phyloP scores from a whole-genome alignment of 495 filamentous ascomycete species.

The Hypoxylon lenormandii region DNA sequence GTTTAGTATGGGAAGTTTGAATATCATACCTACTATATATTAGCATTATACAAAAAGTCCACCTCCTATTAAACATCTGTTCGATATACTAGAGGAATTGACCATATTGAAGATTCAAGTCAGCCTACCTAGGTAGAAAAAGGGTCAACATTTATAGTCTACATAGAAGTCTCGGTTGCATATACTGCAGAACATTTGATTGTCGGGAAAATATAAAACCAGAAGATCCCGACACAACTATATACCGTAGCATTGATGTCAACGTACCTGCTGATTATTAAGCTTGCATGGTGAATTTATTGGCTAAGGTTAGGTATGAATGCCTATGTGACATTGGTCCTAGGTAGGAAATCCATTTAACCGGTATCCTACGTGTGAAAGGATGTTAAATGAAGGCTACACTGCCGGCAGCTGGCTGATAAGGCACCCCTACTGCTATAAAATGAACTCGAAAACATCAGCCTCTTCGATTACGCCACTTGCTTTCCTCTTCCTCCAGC shows the following conservation, averaged over 20 bases:
- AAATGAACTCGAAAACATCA: not conserved
- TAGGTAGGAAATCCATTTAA: slow-evolving; percentile 30
- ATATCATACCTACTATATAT: too few species aligned
- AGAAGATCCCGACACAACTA: slow-evolving; percentile 4
- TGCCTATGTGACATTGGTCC: slow-evolving; percentile 10
- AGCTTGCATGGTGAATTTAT: slow-evolving; percentile 15
- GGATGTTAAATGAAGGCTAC: slow-evolving; percentile 9
- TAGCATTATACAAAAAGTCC: too few species aligned
- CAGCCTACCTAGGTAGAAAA: too few species aligned
- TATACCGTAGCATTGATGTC: slow-evolving; percentile 8
- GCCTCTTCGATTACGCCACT: not conserved
- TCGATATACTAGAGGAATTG: too few species aligned
- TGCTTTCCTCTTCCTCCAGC: not conserved
- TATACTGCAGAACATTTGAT: slow-evolving; percentile 1
- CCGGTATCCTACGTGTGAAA: slow-evolving; percentile 19
- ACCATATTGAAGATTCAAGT: too few species aligned
- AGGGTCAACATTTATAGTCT: too few species aligned
- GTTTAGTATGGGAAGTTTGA: too few species aligned
- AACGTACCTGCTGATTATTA: slow-evolving; percentile 7
- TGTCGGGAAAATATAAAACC: slow-evolving; percentile 1
- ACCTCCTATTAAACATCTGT: too few species aligned
- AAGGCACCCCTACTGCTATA: slow-evolving; percentile 5
- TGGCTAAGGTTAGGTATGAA: slow-evolving; percentile 5
- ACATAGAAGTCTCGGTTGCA: too few species aligned
- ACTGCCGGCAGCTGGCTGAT: not conserved